Conservation (phyloP, 2,329 filamentous ascomycete genomes). For the Venturia effusa region DNA sequence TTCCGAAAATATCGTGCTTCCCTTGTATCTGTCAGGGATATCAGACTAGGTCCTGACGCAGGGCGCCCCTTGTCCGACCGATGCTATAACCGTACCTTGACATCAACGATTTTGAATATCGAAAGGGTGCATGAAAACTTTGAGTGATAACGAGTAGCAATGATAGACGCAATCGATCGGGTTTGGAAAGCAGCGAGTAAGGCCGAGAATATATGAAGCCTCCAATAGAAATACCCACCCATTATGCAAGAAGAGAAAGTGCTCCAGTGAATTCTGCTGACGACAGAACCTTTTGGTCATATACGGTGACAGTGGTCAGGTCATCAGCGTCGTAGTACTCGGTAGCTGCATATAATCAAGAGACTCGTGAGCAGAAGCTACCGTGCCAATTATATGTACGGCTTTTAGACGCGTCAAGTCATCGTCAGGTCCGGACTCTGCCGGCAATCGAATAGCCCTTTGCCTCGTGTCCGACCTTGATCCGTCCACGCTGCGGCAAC, state of each 20-base stretch:
- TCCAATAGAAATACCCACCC: not conserved
- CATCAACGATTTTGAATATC: not conserved
- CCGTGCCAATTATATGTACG: not conserved
- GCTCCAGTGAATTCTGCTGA: not conserved
- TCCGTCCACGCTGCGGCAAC: not conserved
- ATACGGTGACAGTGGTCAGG: not conserved
- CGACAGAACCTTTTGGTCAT: not conserved
- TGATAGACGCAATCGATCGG: not conserved
- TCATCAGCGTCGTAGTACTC: not conserved
- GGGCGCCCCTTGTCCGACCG: conserved; percentile 3
- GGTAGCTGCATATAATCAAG: not conserved
- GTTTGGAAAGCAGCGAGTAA: not conserved
- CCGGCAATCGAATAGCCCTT: not conserved
- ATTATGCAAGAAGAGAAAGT: not conserved
- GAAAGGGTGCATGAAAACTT: not conserved
- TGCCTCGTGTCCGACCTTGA: not conserved
- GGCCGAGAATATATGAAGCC: not conserved
- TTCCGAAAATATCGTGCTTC: not conserved
- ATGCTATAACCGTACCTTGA: not conserved
- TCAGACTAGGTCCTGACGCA: conserved; percentile 2
- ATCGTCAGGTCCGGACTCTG: not conserved
- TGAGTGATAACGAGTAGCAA: not conserved
- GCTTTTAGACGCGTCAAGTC: not conserved
- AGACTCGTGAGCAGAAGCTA: not conserved
- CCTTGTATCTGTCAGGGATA: not conserved